phyloP scores from a whole-genome alignment of 306 rosid genomes.

The Canavalia ensiformis region DNA sequence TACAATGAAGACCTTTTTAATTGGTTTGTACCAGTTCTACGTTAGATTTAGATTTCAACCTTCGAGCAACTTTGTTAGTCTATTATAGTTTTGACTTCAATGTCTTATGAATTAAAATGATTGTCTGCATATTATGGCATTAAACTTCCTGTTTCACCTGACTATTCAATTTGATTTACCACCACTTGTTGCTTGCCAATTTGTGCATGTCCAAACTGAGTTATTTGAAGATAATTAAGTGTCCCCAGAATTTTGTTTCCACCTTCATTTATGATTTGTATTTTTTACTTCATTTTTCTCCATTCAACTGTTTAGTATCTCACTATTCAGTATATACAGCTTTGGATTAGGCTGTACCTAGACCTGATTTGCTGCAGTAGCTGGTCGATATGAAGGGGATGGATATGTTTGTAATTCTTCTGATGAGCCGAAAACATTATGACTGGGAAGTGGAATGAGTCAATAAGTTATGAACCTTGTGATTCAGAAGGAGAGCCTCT shows the following conservation, averaged over 20 bases:
- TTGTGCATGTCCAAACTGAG: not conserved
- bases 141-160: conserved; percentile 32
- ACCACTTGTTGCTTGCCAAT: not conserved
- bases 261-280: conserved; percentile 28
- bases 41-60: conserved; percentile 30
- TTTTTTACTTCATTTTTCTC: conserved; percentile 38
- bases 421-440: conserved; percentile 89
- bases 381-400: conserved; percentile 97
- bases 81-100: conserved; percentile 19
- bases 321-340: conserved; percentile 30
- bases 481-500: conserved; percentile 94
- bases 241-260: conserved; percentile 17
- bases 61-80: conserved; percentile 30
- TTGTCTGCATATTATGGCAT: conserved; percentile 17
- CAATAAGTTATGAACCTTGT: conserved; percentile 86
- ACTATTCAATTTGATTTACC: conserved; percentile 21
- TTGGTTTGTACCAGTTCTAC: conserved; percentile 7
- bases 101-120: conserved; percentile 40
- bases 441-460: conserved; percentile 95
- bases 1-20: conserved; percentile 7
- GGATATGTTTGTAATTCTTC: conserved; percentile 89
- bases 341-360: conserved; percentile 23
- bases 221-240: conserved; percentile 31
- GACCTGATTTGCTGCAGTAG: conserved; percentile 55
- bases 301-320: conserved; percentile 28